Conservation (phyloP, 495 filamentous ascomycete species). For the Xylaria bambusicola region DNA sequence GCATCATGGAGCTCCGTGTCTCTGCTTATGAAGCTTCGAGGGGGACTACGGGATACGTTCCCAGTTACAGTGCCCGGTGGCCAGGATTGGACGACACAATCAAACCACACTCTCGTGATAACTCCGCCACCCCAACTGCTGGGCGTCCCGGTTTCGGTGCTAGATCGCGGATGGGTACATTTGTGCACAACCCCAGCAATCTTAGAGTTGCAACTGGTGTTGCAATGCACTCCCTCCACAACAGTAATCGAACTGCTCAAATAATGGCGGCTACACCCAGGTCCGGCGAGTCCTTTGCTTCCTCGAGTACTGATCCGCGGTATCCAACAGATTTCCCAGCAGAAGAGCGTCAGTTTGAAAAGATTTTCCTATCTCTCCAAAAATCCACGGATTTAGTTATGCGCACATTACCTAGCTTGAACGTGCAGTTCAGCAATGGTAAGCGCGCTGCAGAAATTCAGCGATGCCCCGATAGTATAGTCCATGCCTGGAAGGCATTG, state of each 20-base stretch:
- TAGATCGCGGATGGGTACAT: constrained; percentile 62
- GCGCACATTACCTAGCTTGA: constrained; percentile 64
- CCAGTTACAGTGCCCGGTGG: constrained; percentile 25
- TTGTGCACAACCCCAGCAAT: constrained; percentile 60
- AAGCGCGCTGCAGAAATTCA: constrained; percentile 46
- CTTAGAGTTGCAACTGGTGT: constrained; percentile 55
- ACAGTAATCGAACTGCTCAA: constrained; percentile 46
- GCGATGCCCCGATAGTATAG: constrained; percentile 48
- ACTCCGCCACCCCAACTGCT: constrained; percentile 62
- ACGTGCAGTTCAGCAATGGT: constrained; percentile 58
- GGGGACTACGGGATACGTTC: constrained; percentile 47
- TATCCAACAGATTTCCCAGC: constrained; percentile 61
- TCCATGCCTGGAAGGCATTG: constrained; percentile 69
- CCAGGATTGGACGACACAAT: constrained; percentile 43
- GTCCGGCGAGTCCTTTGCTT: constrained; percentile 76
- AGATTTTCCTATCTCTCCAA: constrained; percentile 71
- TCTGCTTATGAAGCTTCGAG: constrained; percentile 37
- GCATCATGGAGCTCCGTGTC: constrained; percentile 71
- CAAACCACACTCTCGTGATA: constrained; percentile 48
- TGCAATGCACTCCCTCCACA: constrained; percentile 42
- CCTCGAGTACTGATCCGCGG: constrained; percentile 51
- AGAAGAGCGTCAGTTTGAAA: constrained; percentile 78
- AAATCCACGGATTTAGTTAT: constrained; percentile 67
- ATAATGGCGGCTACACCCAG: constrained; percentile 66
- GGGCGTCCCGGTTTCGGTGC: constrained; percentile 52